Evolutionary conservation across 2,329 filamentous ascomycete species (phyloP).

Genomic region (Venturia pyrina): DNA sequence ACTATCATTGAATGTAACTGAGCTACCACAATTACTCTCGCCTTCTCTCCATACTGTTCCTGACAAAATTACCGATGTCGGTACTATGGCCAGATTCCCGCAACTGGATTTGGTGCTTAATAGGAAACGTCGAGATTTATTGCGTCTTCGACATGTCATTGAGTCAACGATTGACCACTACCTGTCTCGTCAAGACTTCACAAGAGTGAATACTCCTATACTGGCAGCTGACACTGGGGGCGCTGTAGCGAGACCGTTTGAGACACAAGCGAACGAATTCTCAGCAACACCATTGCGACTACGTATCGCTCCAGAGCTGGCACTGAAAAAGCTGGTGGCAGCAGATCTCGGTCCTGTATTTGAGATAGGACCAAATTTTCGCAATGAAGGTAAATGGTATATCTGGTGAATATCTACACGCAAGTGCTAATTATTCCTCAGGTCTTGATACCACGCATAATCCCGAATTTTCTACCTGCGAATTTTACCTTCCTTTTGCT

Average conservation of each 20-base stretch:
- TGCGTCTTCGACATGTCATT: conserved; percentile 65
- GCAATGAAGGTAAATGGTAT: conserved; percentile 65
- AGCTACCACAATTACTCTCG: conserved; percentile 60
- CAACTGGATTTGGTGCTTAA: conserved; percentile 84
- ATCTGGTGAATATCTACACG: background rate
- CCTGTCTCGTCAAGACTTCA: conserved; percentile 61
- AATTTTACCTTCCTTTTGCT: conserved; percentile 86
- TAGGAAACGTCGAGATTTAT: conserved; percentile 52
- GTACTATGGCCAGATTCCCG: conserved; percentile 64
- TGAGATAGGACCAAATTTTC: conserved; percentile 85
- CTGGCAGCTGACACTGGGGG: conserved; percentile 76
- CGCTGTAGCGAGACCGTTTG: conserved; percentile 76
- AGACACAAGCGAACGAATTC: conserved; percentile 69
- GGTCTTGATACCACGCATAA: conserved; percentile 81
- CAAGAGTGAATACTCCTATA: conserved; percentile 87
- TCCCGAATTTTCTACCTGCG: conserved; percentile 93
- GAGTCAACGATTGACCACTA: conserved; percentile 65
- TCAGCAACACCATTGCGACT: conserved; percentile 61
- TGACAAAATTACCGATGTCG: conserved; percentile 55
- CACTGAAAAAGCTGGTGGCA: conserved; percentile 84
- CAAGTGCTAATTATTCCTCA: conserved; percentile 15
- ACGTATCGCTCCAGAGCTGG: conserved; percentile 87
- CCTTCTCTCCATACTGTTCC: conserved; percentile 76
- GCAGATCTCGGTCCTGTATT: conserved; percentile 84
- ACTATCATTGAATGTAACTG: conserved; percentile 48